Conservation (phyloP, 2,329 filamentous ascomycete species). For the Nemania sp. region DNA sequence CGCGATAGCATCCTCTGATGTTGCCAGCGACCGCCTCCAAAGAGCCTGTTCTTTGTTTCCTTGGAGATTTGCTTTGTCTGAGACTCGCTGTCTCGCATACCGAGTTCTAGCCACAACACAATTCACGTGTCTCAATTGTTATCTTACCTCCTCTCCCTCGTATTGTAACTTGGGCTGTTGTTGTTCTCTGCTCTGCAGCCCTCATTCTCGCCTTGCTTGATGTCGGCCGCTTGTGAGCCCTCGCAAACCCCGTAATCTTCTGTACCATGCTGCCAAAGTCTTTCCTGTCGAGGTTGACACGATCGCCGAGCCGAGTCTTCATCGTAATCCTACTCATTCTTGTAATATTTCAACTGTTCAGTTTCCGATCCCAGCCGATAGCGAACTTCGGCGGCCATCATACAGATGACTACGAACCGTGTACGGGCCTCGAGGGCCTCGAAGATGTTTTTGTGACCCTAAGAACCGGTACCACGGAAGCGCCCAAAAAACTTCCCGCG, state of each 20-base stretch:
- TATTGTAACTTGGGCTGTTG: slow-evolving; percentile 2
- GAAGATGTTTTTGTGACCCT: slow-evolving; percentile 68
- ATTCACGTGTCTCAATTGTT: slow-evolving; percentile 22
- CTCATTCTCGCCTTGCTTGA: slow-evolving; percentile 22
- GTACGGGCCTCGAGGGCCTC: slow-evolving; percentile 53
- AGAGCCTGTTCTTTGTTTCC: slow-evolving; percentile 12
- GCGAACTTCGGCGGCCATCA: slow-evolving; percentile 18
- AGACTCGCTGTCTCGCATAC: slow-evolving; percentile 17
- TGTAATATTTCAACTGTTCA: slow-evolving; percentile 43
- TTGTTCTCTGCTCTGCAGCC: slow-evolving; percentile 2
- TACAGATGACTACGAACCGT: slow-evolving; percentile 28
- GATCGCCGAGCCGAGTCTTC: slow-evolving; percentile 40
- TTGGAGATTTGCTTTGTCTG: slow-evolving; percentile 35
- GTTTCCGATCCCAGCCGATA: slow-evolving; percentile 36
- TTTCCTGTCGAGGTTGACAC: slow-evolving; percentile 31
- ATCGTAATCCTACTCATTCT: slow-evolving; percentile 38
- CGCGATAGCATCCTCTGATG: slow-evolving; percentile 16
- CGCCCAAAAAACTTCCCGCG: slow-evolving; percentile 64
- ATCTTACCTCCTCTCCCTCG: slow-evolving; percentile 1
- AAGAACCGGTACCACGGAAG: slow-evolving; percentile 69
- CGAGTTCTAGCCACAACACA: slow-evolving; percentile 22
- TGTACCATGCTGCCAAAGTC: slow-evolving; percentile 27
- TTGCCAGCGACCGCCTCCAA: slow-evolving; percentile 3
- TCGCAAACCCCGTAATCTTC: slow-evolving; percentile 11
- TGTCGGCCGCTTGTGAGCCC: slow-evolving; percentile 28